Base-by-base conservation (phyloP, 2,329 filamentous ascomycete species). In the Harringtonia aguacate region DNA sequence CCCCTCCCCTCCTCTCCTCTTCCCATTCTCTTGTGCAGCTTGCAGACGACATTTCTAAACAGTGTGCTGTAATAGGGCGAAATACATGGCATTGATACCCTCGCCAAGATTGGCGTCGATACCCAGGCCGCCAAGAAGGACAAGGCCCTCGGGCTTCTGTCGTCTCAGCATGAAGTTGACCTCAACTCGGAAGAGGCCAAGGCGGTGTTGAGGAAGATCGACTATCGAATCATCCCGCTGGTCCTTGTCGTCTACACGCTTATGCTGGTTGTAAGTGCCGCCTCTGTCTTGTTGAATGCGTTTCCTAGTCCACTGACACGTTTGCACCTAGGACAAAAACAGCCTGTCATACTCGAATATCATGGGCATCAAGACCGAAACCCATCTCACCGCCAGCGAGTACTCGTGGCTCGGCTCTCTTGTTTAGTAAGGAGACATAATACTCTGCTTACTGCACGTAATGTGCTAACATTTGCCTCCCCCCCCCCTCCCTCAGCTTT, bases 271-370 rank as follows among this genome's bases (percentile, higher is more conserved):
- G 37, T 39, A 29, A 4, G 37, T 28, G 9, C 8, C 22, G 7
- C 27, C 4, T 13, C 36, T 24, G 15, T 4, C 22, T 29, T 30
- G n/a, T n/a, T 39, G 14, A 5, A n/a, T 39, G 21, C 30, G 27
- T 6, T n/a, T n/a, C 22, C 22, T 38, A 8, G 8, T n/a, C 18
- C 7, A 14, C 36, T 39, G 21, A 30, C 27, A 14, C 15, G n/a
- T n/a, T n/a, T n/a, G n/a, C n/a, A n/a, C 30, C n/a, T 17, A 30
- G n/a, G 54, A 57, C 51, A 56, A 77, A 62, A 77, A 73, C 0
- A 77, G 70, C 0, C 58, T 77, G 29, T 75, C 69, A 1, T 81
- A 81, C 49, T 77, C 79, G 1, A 77, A 78, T 15, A 76, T 83
- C 37, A 81, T 81, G 47, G 77, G 77, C 1, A 73, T 83, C 46